A percentile compares a stretch with the other conserved stretches of the same genome.
Conservation (phyloP, 148 eudicot genomes). For the Vaccinium myrtillus region DNA sequence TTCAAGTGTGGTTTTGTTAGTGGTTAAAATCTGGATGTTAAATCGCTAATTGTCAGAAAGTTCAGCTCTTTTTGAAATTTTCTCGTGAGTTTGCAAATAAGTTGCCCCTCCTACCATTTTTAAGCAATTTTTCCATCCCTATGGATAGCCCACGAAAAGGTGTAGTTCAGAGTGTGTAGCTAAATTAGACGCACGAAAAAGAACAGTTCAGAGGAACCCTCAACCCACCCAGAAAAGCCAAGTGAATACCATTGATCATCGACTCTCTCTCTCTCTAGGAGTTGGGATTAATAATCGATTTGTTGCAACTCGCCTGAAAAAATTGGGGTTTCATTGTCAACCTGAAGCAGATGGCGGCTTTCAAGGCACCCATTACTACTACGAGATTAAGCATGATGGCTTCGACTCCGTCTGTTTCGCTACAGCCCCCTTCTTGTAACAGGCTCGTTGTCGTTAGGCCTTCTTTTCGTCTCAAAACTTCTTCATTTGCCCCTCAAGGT, state of each 20-base stretch:
- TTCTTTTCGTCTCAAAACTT: constrained; percentile 32
- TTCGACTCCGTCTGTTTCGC: constrained; percentile 31
- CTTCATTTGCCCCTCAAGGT: constrained; percentile 51
- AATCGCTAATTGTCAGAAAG: too few species aligned
- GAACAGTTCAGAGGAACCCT: neutral
- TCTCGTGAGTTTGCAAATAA: too few species aligned
- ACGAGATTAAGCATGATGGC: constrained; percentile 51
- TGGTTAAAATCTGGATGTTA: too few species aligned
- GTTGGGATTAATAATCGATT: neutral
- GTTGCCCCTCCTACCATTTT: too few species aligned
- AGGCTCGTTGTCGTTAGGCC: constrained; percentile 42
- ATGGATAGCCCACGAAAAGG: too few species aligned
- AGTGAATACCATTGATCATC: neutral
- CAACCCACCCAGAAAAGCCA: neutral
- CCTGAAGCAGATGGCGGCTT: constrained; percentile 46
- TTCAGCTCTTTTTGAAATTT: too few species aligned
- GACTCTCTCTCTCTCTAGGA: neutral
- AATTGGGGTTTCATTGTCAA: neutral
- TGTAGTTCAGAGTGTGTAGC: too few species aligned
- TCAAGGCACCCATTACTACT: constrained; percentile 40
- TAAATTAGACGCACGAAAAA: neutral
- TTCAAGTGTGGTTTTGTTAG: too few species aligned
- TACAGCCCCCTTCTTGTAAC: constrained; percentile 31
- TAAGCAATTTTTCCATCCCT: too few species aligned
- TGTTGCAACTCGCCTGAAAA: neutral